Evolutionary conservation across 1,284 basidiomycete species (phyloP).

Genomic region (Irpex lacteus): DNA sequence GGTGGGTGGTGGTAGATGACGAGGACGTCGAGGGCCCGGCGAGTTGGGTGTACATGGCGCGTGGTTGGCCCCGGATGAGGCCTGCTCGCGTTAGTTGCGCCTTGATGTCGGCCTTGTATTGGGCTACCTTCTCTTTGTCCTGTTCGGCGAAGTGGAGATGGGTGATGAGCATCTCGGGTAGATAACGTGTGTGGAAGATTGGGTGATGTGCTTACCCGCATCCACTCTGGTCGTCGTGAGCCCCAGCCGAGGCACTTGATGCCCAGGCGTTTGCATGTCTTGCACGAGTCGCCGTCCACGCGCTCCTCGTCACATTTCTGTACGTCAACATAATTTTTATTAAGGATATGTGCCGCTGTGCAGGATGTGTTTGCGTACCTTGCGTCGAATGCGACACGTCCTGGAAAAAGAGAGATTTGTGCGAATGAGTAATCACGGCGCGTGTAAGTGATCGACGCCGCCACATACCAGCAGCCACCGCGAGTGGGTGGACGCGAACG

Average conservation of each 20-base stretch:
- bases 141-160: conserved; percentile 26
- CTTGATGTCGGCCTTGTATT: conserved; percentile 81
- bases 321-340: background rate
- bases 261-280: conserved; percentile 71
- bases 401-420: conserved; percentile 33
- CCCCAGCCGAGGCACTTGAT: conserved; percentile 83
- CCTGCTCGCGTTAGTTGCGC: conserved; percentile 71
- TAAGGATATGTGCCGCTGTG: conserved; percentile 10
- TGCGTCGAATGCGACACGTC: conserved; percentile 78
- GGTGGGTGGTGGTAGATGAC: conserved; percentile 21
- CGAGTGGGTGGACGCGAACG: conserved; percentile 55
- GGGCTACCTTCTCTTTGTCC: conserved; percentile 80
- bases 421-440: background rate
- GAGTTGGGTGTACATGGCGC: conserved; percentile 36
- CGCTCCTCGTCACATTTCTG: conserved; percentile 85
- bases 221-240: conserved; percentile 76
- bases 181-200: background rate
- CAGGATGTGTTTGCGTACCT: conserved; percentile 43
- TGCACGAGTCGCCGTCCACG: conserved; percentile 66
- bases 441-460: conserved; percentile 4
- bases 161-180: background rate
- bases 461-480: conserved; percentile 72
- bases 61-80: conserved; percentile 76
- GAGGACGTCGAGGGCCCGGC: conserved; percentile 17
- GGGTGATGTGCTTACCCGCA: conserved; percentile 55